Base-by-base conservation (phyloP, 345 rosid species). In the Salix exigua region DNA sequence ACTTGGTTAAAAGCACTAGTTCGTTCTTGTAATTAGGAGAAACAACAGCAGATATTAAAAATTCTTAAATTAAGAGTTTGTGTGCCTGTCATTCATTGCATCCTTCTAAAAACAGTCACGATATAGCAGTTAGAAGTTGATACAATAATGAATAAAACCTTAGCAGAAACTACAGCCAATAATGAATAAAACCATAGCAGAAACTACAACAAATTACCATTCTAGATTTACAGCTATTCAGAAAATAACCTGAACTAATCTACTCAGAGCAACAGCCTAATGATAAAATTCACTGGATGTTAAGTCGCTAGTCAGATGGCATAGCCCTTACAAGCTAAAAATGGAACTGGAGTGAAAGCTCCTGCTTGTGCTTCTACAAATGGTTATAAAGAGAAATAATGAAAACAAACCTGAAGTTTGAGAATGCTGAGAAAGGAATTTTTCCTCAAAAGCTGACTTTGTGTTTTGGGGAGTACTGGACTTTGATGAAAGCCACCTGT, bases 401-500 rank as follows among this genome's bases (percentile, higher is more conserved):
- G 30, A 12, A 58, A 63, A 64, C 72, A 82, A 80, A 96, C 99
- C 99, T 91, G 99, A 93, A 84, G 88, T 92, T 82, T 92, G 98
- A 72, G 88, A 90, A 80, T 93, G 92, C 82, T 92, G 98, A 6
- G 99, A 88, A 81, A 96, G 92, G 75, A 93, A 96, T 81, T 93
- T 96, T 86, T 96, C 99, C 89, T 94, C 99, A 77, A 96, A 92
- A 68, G 89, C 86, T 77, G 98, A 90, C 83, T 89, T 92, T 30
- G 90, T 64, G 79, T 81, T 91, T 64, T 89, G 66, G 25, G 83
- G 77, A 84, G 83, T 76, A 82, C 87, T 86, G 66, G 97, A 88
- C 87, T 92, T 93, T 78, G 97, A 89, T 75, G 99, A 96, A 84
- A 96, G 92, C 99, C 99, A 94, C 94, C 94, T 91, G 88, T 96